Evolutionary conservation across 2,329 filamentous ascomycete genomes (phyloP).

Genomic region (Diplodia mutila): DNA sequence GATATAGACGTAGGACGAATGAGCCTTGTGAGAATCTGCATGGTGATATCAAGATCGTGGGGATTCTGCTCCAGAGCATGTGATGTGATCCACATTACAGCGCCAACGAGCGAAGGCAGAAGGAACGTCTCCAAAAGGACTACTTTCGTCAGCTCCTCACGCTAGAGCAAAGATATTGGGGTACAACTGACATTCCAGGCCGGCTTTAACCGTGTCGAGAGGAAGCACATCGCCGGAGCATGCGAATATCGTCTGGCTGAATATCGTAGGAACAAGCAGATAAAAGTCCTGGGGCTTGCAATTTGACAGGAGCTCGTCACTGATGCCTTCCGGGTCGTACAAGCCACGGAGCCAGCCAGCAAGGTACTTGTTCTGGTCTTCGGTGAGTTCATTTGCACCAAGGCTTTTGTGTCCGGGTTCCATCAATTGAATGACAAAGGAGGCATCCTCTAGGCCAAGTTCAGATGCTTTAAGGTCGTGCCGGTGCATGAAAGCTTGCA

Average conservation of each 20-base stretch:
- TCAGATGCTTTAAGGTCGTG: conserved; percentile 69
- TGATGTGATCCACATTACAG: conserved; percentile 71
- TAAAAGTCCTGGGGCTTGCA: conserved; percentile 85
- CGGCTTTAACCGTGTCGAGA: conserved; percentile 72
- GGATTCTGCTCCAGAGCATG: conserved; percentile 69
- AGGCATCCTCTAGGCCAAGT: conserved; percentile 65
- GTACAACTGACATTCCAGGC: conserved; percentile 68
- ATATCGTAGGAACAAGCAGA: conserved; percentile 73
- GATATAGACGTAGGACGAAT: conserved; percentile 72
- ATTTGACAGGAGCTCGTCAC: conserved; percentile 79
- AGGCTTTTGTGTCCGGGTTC: conserved; percentile 62
- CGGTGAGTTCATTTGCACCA: conserved; percentile 62
- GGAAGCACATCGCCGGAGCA: conserved; percentile 67
- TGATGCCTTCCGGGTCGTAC: conserved; percentile 71
- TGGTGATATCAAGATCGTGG: conserved; percentile 67
- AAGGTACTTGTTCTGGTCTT: conserved; percentile 68
- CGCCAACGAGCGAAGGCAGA: conserved; percentile 75
- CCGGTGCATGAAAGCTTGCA: conserved; percentile 75
- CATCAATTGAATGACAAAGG: conserved; percentile 71
- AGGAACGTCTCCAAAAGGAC: conserved; percentile 80
- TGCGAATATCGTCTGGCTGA: conserved; percentile 74
- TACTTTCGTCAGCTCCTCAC: conserved; percentile 36
- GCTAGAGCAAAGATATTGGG: too few relatives aligned
- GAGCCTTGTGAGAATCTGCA: conserved; percentile 73
- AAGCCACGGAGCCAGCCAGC: conserved; percentile 77